Base-by-base conservation (phyloP, 129 eudicot species). In the Daucus carota region DNA sequence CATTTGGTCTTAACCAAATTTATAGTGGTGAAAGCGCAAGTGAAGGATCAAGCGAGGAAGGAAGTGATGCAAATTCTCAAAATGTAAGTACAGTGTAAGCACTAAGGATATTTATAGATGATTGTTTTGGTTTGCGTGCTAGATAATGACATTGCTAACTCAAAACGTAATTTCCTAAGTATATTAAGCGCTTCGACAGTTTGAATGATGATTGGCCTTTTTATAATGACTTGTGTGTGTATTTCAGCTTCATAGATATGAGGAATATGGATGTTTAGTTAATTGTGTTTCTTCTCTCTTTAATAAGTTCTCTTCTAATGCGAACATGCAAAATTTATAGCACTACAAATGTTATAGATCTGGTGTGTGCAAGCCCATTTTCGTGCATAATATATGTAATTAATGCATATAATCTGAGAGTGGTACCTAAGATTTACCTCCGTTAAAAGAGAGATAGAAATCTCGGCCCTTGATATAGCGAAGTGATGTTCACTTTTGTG, bases 31-130 rank as follows among this genome's bases (percentile, higher is more conserved):
- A 89, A 63, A 94, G 96, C 73, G 96, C 77, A 73, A 91, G 96
- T 80, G 96, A 94, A 84, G 98, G 93, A 40, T 89, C 98, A 34
- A 91, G 89, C 72, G 96, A 85, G 79, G 98, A 86, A 83, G 98
- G 98, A 86, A 94, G 97, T 83, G 97, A 94, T 36, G 93, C 80
- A 54, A 87, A 87, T 83, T 94, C 98, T 75, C 89, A 91, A 77
- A 85, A 94, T 87, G 98, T 94, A 80, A 78, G 93, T 57, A 22
- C 24, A 70, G 32, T 40, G 48, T 40, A 42, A 14, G 65, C 65
- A 8, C 24, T 57, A 9, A 57, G 31, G 65, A n/a, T 57, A 24
- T 57, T 8, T 26, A 13, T 76, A 34, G 69, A 22, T 50, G 34
- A 31, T 3, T 50, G 20, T 8, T 31, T 29, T 47, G 48, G 59